Conservation (phyloP, 257 asterid genomes). For the Nicotiana attenuata region DNA sequence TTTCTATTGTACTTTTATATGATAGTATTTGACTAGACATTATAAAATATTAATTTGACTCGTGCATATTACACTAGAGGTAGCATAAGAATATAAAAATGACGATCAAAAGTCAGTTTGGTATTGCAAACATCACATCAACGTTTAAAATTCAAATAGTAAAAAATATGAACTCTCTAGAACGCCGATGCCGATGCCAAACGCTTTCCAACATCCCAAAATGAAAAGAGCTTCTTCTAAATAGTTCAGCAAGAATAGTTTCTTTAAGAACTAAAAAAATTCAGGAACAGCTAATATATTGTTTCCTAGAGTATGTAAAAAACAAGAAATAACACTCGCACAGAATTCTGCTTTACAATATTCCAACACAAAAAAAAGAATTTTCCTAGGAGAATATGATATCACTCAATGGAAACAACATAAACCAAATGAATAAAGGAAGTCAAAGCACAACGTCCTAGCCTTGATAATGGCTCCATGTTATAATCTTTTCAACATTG, state of each 20-base stretch:
- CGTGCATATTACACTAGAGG: neutral
- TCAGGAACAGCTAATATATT: neutral
- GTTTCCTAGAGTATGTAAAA: neutral
- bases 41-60: neutral
- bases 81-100: neutral
- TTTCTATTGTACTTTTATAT: neutral
- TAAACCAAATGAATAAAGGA: neutral
- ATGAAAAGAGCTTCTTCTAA: neutral
- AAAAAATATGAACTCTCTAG: neutral
- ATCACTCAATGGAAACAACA: neutral
- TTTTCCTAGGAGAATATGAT: neutral
- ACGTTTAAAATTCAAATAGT: neutral
- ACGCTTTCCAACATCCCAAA: neutral
- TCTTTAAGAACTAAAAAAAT: neutral
- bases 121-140: neutral
- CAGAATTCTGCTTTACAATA: neutral
- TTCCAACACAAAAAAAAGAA: neutral
- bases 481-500: neutral
- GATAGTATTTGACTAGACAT: neutral
- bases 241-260: neutral
- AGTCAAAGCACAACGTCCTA: neutral
- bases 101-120: neutral
- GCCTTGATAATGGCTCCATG: neutral
- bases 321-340: neutral
- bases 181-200: neutral